Conservation (phyloP, 2,329 filamentous ascomycete genomes). For the Dactylellina parvicollis region DNA sequence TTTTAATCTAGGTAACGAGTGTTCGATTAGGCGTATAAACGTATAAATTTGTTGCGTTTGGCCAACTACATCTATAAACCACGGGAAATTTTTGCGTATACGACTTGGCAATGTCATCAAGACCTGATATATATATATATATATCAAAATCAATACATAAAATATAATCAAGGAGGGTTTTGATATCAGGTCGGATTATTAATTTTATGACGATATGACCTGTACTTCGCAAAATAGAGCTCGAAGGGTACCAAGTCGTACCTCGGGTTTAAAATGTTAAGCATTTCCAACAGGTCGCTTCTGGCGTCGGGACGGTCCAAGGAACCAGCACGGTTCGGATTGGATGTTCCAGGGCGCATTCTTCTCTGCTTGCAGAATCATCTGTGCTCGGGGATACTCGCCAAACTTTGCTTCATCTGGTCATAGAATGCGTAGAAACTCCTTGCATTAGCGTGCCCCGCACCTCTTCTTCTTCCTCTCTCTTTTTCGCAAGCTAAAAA, state of each 20-base stretch:
- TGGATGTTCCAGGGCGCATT: slow-evolving; percentile 15
- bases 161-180: too few relatives aligned
- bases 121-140: too few relatives aligned
- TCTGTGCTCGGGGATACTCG: slow-evolving; percentile 22
- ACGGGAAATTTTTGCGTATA: not conserved
- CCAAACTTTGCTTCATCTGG: slow-evolving; percentile 32
- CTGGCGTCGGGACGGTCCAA: slow-evolving; percentile 22
- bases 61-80: too few relatives aligned
- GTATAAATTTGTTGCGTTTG: too few relatives aligned
- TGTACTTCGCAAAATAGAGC: slow-evolving; percentile 22
- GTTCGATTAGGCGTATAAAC: too few relatives aligned
- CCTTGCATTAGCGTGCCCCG: slow-evolving; percentile 11
- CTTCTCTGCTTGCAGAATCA: not conserved
- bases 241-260: not conserved
- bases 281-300: slow-evolving; percentile 23
- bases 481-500: not conserved
- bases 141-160: too few relatives aligned
- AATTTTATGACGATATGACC: slow-evolving; percentile 3
- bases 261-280: not conserved
- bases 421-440: slow-evolving; percentile 1
- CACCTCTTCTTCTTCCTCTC: not conserved
- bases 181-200: not conserved
- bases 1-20: too few relatives aligned
- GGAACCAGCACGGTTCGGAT: slow-evolving; percentile 29
- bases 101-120: not conserved